Evolutionary conservation across 257 asterid genomes (phyloP).

Genomic region (Sherardia arvensis): DNA sequence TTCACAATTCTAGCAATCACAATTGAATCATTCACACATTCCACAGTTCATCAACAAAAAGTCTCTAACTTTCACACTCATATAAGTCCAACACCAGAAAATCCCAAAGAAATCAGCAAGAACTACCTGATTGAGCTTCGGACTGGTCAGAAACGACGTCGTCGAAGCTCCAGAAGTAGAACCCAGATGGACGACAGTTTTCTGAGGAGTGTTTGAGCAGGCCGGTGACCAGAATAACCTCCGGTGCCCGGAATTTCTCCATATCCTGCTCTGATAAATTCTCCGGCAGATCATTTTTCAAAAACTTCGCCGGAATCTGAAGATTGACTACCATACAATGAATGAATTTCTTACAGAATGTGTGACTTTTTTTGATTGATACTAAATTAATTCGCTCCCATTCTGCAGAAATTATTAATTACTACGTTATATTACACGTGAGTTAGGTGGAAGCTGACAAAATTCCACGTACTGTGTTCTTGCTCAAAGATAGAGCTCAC

Average conservation of each 20-base stretch:
- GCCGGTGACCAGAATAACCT: conserved; percentile 27
- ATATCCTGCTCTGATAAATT: conserved; percentile 26
- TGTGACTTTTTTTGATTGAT: neutral
- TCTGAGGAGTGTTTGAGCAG: conserved; percentile 26
- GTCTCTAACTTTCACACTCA: neutral
- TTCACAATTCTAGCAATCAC: neutral
- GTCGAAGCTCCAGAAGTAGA: conserved; percentile 19
- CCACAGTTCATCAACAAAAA: neutral
- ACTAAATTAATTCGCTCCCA: neutral
- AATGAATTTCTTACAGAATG: neutral
- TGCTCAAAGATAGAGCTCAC: neutral
- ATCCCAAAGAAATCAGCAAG: neutral
- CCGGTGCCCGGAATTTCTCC: conserved; percentile 30
- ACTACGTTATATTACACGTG: neutral
- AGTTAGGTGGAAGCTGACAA: neutral
- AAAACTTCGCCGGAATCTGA: neutral
- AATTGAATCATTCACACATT: neutral
- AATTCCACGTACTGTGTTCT: neutral
- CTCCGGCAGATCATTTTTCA: conserved; percentile 46
- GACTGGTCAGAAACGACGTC: conserved; percentile 16
- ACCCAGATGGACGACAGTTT: conserved; percentile 11
- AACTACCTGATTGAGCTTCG: conserved; percentile 24
- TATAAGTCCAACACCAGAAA: neutral
- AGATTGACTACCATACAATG: neutral
- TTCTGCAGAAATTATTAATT: neutral